Evolutionary conservation across 768 basidiomycete genomes (phyloP), one percentile per base, ranked within the genome.

Genomic region (Leccinellum luteum): DNA sequence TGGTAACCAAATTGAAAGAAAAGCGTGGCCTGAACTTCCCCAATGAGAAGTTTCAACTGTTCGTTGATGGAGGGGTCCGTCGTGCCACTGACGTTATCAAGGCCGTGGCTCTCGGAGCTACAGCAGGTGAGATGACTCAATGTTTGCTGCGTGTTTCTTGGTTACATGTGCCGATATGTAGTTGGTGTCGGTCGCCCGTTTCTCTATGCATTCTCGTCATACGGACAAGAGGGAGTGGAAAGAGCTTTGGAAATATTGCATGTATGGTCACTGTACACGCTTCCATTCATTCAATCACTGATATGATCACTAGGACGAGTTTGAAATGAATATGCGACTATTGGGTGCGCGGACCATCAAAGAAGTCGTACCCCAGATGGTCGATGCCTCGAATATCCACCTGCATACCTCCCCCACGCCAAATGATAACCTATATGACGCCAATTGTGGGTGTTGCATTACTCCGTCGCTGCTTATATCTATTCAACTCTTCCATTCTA

Each of bases 241-340:
- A 85, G 82, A 61, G 91, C 92, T 1, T 66, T 97, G 53, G 82
- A 90, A 64, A 91, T 96, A 51, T 71, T 95, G 48, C 80, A 81
- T 61, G 91, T 89, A 64, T 56, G 82, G 67, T 6, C 27, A 14
- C 7, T 6, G 14, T n/a, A 9, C 3, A 15, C 2, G 6, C 12
- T 43, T 13, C 41, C 13, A 5, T 43, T 43, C 41, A 34, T 27
- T 41, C 34, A 10, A 12, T 48, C 12, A 13, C 15, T 47, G 21
- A 14, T n/a, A n/a, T n/a, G n/a, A n/a, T 25, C 28, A 7, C 9
- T 67, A 98, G 93, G 92, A 95, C 64, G 96, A 99, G 72, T 93
- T 99, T 65, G 92, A 95, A 78, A 98, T 98, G 96, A 94, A 96
- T 74, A 82, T 98, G 83, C 87, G 95, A 15, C 78, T 98, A 2